Evolutionary conservation across 83 land plant species (phyloP).

Genomic region (Thuja plicata): DNA sequence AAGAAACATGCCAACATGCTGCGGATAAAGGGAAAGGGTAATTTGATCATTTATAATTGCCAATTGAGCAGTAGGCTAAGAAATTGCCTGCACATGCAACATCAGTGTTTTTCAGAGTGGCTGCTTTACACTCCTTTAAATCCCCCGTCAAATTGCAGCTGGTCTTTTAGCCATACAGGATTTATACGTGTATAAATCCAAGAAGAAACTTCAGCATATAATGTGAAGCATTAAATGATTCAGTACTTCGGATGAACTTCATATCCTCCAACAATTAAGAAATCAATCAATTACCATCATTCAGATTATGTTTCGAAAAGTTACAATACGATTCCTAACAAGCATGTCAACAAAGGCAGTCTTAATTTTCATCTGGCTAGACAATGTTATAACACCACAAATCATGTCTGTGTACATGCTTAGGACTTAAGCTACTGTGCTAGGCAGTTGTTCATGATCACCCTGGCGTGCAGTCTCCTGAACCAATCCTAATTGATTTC

Average conservation of each 20-base stretch:
- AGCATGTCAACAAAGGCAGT: neutral
- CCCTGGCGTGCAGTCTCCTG: neutral
- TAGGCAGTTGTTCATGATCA: neutral
- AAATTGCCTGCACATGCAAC: neutral
- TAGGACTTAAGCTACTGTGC: neutral
- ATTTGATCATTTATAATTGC: neutral
- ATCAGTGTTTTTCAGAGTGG: neutral
- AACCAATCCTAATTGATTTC: slow-evolving; percentile 3
- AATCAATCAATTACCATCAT: neutral
- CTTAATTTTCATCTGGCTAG: neutral
- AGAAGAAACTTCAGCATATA: neutral
- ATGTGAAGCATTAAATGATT: neutral
- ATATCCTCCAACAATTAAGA: slow-evolving; percentile 3
- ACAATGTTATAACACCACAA: neutral
- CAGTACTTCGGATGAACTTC: neutral
- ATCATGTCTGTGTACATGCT: neutral
- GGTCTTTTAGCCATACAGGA: neutral
- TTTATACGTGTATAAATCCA: neutral
- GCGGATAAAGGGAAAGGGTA: neutral
- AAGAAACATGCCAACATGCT: neutral
- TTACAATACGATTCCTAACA: neutral
- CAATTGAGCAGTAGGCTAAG: neutral
- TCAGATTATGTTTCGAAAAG: neutral
- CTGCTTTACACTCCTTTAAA: neutral
- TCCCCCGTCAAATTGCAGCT: neutral